phyloP scores from a whole-genome alignment of 2,329 filamentous ascomycete species.

The Diplodia seriata region DNA sequence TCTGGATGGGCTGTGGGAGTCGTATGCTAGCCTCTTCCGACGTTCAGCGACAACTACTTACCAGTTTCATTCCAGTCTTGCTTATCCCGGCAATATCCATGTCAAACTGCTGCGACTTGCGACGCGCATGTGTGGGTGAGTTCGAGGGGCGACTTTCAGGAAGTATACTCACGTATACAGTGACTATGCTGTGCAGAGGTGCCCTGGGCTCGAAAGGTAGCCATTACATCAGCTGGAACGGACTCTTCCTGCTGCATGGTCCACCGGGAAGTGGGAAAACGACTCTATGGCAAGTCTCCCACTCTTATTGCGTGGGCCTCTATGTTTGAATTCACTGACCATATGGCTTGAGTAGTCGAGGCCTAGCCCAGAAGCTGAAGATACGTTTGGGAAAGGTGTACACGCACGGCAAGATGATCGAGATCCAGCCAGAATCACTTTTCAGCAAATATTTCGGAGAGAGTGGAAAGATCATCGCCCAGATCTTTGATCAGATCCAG shows the following conservation, averaged over 20 bases:
- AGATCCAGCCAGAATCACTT: constrained; percentile 55
- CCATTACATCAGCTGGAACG: constrained; percentile 54
- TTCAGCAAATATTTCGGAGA: constrained; percentile 59
- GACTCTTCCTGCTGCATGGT: constrained; percentile 53
- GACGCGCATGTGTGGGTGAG: constrained; percentile 47
- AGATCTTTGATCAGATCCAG: constrained; percentile 52
- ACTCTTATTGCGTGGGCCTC: not conserved
- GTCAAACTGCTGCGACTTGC: constrained; percentile 51
- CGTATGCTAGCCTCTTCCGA: constrained; percentile 39
- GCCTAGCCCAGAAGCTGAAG: constrained; percentile 59
- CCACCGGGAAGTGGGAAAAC: constrained; percentile 55
- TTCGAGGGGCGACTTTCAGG: not conserved
- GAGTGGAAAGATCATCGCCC: constrained; percentile 52
- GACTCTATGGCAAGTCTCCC: constrained; percentile 45
- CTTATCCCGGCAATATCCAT: constrained; percentile 54
- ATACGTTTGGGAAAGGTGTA: constrained; percentile 53
- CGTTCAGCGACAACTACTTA: not conserved
- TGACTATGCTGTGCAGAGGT: constrained; percentile 45
- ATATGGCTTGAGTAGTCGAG: constrained; percentile 40
- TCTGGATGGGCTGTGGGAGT: constrained; percentile 54
- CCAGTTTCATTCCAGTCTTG: constrained; percentile 39
- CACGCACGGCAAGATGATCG: constrained; percentile 48
- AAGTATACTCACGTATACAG: constrained; percentile 31
- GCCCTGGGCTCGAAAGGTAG: constrained; percentile 42
- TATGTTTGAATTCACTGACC: not conserved